Percentiles rank a stretch among this genome's conserved stretches.
Conservation (phyloP, 1,284 basidiomycete genomes). For the Marasmius tenuissimus region DNA sequence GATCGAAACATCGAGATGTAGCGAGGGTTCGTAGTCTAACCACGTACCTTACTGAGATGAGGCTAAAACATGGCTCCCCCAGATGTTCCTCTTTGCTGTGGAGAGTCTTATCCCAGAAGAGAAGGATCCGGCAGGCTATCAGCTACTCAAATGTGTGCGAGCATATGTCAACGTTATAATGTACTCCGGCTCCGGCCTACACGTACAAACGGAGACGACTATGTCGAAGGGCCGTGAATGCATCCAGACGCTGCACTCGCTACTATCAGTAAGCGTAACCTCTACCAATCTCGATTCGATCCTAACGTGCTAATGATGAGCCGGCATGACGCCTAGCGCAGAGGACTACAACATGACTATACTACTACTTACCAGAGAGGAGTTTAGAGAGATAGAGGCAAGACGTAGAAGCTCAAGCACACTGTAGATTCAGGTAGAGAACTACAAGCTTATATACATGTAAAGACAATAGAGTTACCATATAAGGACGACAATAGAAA, state of each 20-base stretch:
- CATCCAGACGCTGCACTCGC: background rate
- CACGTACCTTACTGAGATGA: background rate
- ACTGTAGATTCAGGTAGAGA: too few relatives aligned
- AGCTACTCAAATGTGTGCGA: constrained; percentile 2
- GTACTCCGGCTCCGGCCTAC: constrained; percentile 2
- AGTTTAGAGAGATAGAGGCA: too few relatives aligned
- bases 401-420: too few relatives aligned
- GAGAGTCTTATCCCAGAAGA: background rate
- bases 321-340: too few relatives aligned
- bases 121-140: constrained; percentile 4
- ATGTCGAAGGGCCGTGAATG: background rate
- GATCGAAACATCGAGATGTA: constrained; percentile 36
- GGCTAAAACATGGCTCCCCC: background rate
- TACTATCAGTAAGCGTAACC: background rate
- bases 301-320: too few relatives aligned
- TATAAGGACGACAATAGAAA: too few relatives aligned
- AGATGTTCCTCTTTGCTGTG: constrained; percentile 8
- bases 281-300: too few relatives aligned
- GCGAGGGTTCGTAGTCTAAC: constrained; percentile 18
- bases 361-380: too few relatives aligned
- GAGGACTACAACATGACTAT: too few relatives aligned
- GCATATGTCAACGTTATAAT: constrained; percentile 6
- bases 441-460: too few relatives aligned
- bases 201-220: constrained; percentile 1
- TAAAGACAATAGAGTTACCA: too few relatives aligned